Percentiles rank a stretch among this genome's conserved stretches.
Conservation (phyloP, 768 basidiomycete genomes). For the Suillus tomentosus region DNA sequence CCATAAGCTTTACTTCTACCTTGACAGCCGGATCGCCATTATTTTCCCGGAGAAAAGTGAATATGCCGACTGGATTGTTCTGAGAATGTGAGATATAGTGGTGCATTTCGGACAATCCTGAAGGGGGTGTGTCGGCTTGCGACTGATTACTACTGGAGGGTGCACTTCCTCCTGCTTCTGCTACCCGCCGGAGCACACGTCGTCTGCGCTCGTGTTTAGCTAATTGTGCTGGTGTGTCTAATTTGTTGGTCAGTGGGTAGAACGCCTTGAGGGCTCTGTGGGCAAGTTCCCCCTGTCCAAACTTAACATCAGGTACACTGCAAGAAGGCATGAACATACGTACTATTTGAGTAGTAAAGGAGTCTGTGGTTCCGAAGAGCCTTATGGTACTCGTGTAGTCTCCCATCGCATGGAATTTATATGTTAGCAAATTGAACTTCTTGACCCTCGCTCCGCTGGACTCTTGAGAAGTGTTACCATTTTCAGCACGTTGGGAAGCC, state of each 20-base stretch:
- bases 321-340: background rate
- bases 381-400: background rate
- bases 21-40: constrained; percentile 31
- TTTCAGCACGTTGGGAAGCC: background rate
- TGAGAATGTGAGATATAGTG: background rate
- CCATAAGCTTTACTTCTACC: background rate
- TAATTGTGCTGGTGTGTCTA: background rate
- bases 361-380: background rate
- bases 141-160: background rate
- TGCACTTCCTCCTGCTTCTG: background rate
- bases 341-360: background rate
- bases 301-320: too few relatives aligned
- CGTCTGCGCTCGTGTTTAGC: background rate
- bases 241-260: too few relatives aligned
- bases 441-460: background rate
- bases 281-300: too few relatives aligned
- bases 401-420: background rate
- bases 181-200: background rate
- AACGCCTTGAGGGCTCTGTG: too few relatives aligned
- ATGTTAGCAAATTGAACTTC: background rate
- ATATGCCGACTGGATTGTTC: constrained; percentile 12
- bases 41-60: constrained; percentile 9
- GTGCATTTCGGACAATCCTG: background rate
- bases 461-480: too few relatives aligned
- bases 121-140: too few relatives aligned